Conservation (phyloP, 495 filamentous ascomycete species). For the Podospora fimiseda region DNA sequence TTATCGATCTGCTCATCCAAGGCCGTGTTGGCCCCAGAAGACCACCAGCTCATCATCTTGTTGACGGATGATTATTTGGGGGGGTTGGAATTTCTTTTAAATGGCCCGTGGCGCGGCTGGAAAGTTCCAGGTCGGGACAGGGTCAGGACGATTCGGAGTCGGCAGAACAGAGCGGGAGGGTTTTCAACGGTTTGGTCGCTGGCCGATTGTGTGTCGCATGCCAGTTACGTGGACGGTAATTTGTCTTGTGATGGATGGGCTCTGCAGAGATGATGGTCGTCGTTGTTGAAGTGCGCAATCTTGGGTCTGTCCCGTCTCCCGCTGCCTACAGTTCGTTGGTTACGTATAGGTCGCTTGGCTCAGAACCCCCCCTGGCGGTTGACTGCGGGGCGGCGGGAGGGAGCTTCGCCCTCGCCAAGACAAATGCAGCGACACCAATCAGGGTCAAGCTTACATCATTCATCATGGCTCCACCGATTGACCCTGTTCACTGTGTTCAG, state of each 20-base stretch:
- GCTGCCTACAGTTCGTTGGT: conserved; percentile 24
- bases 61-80: background rate
- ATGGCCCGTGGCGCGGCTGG: too few species aligned
- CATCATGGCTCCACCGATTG: too few species aligned
- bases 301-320: conserved; percentile 5
- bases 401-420: conserved; percentile 16
- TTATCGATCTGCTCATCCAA: conserved; percentile 95
- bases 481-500: too few species aligned
- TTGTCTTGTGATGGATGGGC: too few species aligned
- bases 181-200: too few species aligned
- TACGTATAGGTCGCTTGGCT: conserved; percentile 20
- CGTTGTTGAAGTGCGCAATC: background rate
- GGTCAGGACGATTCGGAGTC: too few species aligned
- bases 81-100: too few species aligned
- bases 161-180: too few species aligned
- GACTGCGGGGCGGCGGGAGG: conserved; percentile 3
- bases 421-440: background rate
- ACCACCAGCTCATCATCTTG: conserved; percentile 86
- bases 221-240: too few species aligned
- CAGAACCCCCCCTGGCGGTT: background rate
- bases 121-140: too few species aligned
- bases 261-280: background rate
- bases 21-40: conserved; percentile 64
- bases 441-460: too few species aligned
- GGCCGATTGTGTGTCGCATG: too few species aligned